Evolutionary conservation across 2,329 filamentous ascomycete species (phyloP).

Genomic region (Verticillium tricorpus): DNA sequence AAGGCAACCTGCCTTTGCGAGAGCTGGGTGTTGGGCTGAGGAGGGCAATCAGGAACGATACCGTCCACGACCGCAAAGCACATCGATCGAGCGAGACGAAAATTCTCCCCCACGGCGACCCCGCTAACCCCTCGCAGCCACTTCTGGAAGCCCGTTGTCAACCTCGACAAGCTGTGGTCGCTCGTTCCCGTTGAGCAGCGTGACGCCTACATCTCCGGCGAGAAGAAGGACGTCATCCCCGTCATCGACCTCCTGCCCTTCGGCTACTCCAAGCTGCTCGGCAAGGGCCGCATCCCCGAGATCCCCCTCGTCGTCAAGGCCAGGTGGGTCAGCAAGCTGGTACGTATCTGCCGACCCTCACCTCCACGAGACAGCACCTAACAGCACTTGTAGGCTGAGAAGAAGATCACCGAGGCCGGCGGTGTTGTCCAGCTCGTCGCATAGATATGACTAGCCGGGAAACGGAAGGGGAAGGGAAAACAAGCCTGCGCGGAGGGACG

Average conservation of each 20-base stretch:
- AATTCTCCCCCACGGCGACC: neutral
- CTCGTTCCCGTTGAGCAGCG: constrained; percentile 91
- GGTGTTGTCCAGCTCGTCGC: constrained; percentile 94
- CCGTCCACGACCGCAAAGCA: neutral
- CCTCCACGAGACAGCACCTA: neutral
- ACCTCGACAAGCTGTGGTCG: constrained; percentile 98
- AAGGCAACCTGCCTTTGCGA: neutral
- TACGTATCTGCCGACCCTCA: neutral
- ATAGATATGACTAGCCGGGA: constrained; percentile 36
- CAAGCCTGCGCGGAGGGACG: neutral
- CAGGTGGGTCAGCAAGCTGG: constrained; percentile 86
- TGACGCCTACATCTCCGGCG: constrained; percentile 79
- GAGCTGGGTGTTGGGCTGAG: neutral
- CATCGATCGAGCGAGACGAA: constrained; percentile 1
- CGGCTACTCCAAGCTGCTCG: constrained; percentile 98
- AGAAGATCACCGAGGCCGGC: constrained; percentile 98
- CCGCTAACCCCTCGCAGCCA: constrained; percentile 39
- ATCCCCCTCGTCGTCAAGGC: constrained; percentile 93
- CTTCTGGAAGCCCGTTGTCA: constrained; percentile 98
- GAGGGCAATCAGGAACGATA: neutral
- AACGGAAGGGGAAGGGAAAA: constrained; percentile 2
- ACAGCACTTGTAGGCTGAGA: constrained; percentile 58
- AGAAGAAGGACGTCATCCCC: constrained; percentile 85
- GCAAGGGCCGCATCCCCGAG: constrained; percentile 93
- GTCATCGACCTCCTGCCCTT: constrained; percentile 96